Percentiles rank a stretch among this genome's conserved stretches.
phyloP scores from a whole-genome alignment of 2,329 filamentous ascomycete species.

The Stagonosporopsis cucurbitacearum region DNA sequence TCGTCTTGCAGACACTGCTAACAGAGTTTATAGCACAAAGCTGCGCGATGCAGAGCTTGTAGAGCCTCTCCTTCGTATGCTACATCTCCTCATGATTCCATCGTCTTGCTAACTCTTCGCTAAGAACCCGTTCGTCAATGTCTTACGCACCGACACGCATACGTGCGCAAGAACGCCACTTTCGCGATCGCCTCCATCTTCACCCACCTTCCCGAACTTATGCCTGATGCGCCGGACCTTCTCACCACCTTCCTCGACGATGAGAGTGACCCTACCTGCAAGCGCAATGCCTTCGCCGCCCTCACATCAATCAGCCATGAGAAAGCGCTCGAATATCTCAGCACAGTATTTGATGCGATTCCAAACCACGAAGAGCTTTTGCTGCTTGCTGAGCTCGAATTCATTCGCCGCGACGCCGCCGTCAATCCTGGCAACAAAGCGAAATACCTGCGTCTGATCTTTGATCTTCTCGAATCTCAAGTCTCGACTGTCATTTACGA shows the following conservation, averaged over 20 bases:
- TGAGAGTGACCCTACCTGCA: conserved; percentile 94
- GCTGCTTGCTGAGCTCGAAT: conserved; percentile 92
- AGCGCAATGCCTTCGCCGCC: conserved; percentile 95
- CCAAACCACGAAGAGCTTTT: conserved; percentile 93
- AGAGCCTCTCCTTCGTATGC: conserved; percentile 79
- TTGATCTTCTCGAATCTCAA: conserved; percentile 91
- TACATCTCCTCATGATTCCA: neutral
- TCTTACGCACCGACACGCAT: conserved; percentile 94
- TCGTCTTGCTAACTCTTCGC: conserved; percentile 17
- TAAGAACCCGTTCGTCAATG: conserved; percentile 81
- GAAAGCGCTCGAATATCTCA: conserved; percentile 86
- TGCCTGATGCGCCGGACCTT: conserved; percentile 93
- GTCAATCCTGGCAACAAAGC: conserved; percentile 96
- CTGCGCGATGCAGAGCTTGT: conserved; percentile 94
- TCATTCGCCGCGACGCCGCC: conserved; percentile 96
- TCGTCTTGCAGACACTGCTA: conserved; percentile 17
- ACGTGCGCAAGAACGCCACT: conserved; percentile 97
- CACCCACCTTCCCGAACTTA: conserved; percentile 86
- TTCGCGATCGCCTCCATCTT: conserved; percentile 93
- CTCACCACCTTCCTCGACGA: conserved; percentile 86
- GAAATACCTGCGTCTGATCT: conserved; percentile 90
- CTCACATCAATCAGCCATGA: conserved; percentile 91
- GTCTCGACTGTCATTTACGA: conserved; percentile 97
- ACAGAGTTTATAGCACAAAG: conserved; percentile 66
- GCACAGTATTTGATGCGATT: conserved; percentile 88